A percentile compares a stretch with the other conserved stretches of the same genome.
phyloP scores from a whole-genome alignment of 306 rosid genomes.

The Styphnolobium japonicum region DNA sequence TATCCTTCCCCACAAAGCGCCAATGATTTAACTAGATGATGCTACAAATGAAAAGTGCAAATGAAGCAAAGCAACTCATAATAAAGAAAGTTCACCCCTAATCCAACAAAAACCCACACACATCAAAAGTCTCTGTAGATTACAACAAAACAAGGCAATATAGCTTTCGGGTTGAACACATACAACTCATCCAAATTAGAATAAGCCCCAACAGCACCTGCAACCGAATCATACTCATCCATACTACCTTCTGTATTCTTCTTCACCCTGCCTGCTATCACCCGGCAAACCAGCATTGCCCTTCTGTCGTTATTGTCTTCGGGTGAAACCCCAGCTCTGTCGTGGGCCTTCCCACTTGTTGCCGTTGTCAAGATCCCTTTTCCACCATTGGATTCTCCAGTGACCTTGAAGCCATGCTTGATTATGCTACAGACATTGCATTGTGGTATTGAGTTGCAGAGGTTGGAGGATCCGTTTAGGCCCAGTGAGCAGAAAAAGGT shows the following conservation, averaged over 20 bases:
- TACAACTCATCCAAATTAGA: slow-evolving; percentile 91
- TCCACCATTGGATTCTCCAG: slow-evolving; percentile 27
- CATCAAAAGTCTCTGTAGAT: slow-evolving; percentile 70
- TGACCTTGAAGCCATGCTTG: slow-evolving; percentile 61
- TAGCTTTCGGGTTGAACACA: slow-evolving; percentile 74
- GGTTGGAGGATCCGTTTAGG: slow-evolving; percentile 76
- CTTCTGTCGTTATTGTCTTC: slow-evolving; percentile 44
- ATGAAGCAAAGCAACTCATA: neutral
- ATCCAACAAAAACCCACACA: neutral
- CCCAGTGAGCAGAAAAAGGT: slow-evolving; percentile 77
- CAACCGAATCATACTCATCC: slow-evolving; percentile 84
- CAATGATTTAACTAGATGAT: slow-evolving; percentile 6
- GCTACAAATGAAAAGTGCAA: neutral
- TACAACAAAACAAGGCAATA: slow-evolving; percentile 98
- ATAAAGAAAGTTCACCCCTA: neutral
- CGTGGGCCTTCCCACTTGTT: slow-evolving; percentile 91
- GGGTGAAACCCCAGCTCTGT: slow-evolving; percentile 37
- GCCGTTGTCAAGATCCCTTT: slow-evolving; percentile 80
- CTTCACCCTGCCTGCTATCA: slow-evolving; percentile 97
- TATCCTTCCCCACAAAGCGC: neutral
- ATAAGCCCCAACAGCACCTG: slow-evolving; percentile 72
- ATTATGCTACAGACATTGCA: slow-evolving; percentile 78
- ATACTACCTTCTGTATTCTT: slow-evolving; percentile 58
- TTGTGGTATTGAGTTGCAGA: slow-evolving; percentile 70
- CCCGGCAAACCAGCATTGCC: slow-evolving; percentile 97